Base-by-base conservation (phyloP, 2,329 filamentous ascomycete genomes). In the Myotisia sp. region DNA sequence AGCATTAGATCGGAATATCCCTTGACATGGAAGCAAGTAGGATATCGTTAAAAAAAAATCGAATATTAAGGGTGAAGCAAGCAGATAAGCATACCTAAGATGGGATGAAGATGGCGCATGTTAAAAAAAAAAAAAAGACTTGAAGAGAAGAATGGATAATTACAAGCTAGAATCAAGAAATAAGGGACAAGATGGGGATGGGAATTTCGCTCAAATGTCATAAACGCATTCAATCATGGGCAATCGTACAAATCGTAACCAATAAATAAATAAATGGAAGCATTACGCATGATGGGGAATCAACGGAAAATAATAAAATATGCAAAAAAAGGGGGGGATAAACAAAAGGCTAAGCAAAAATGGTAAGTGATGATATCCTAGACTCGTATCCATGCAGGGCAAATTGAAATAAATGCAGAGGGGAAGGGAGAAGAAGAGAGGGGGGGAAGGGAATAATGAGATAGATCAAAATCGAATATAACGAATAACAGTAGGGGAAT, bases 211-310 rank as follows among this genome's bases (percentile, higher is more conserved):
- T 13, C 23, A 32, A 32, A 32, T 32, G 29, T 34, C 29, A 26
- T 34, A 31, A 36, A 34, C 33, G 30, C 36, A 41, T 43, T 36
- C 30, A 31, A 39, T 43, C 41, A 37, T 43, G 23, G 36, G 38
- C 34, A 39, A 44, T 42, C 42, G 42, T 44, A 44, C 42, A 44
- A 37, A 35, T 40, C 34, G 21, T 44, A 34, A 39, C 23, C 12
- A 32, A 19, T n/a, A 21, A 29, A 21, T 14, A 24, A 16, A 17
- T 17, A 20, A 23, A 29, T 22, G 21, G 26, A 6, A 22, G 16
- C 13, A 17, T 6, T n/a, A 20, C 28, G 29, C 17, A 35, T 27
- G 17, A 28, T 16, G 14, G 20, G 8, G 16, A 17, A 16, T 3
- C 12, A 16, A 12, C 14, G 33, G 33, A 21, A 29, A 24, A 35